Percentiles rank a stretch among this genome's conserved stretches.
phyloP scores from a whole-genome alignment of 2,329 filamentous ascomycete genomes.

The Ophioceras dolichostomum region DNA sequence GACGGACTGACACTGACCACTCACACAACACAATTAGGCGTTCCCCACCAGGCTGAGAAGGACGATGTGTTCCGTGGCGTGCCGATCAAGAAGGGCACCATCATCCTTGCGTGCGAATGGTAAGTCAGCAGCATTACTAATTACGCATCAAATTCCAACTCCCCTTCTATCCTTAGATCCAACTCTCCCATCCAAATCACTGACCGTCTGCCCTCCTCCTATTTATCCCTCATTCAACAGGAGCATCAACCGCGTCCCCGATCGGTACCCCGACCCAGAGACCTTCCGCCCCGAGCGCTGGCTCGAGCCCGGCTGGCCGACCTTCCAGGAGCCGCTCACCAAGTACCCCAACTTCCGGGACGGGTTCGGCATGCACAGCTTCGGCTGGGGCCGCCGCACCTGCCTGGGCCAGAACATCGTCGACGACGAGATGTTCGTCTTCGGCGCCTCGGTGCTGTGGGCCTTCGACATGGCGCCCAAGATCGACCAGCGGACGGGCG shows the following conservation, averaged over 20 bases:
- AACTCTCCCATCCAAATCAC: neutral
- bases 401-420: constrained; percentile 52
- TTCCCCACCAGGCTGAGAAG: constrained; percentile 34
- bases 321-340: constrained; percentile 51
- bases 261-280: constrained; percentile 51
- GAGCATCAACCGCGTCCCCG: constrained; percentile 44
- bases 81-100: constrained; percentile 32
- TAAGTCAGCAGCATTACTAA: constrained; percentile 18
- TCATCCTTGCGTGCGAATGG: constrained; percentile 38
- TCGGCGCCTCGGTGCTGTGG: constrained; percentile 34
- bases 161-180: no score
- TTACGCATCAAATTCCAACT: no score
- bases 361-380: constrained; percentile 45
- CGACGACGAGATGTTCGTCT: constrained; percentile 44
- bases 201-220: neutral
- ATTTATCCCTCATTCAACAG: constrained; percentile 16
- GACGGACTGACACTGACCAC: no score
- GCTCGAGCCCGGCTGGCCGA: constrained; percentile 49
- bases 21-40: constrained; percentile 20
- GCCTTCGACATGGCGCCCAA: constrained; percentile 30
- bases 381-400: constrained; percentile 50
- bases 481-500: constrained; percentile 27
- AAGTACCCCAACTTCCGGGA: constrained; percentile 50
- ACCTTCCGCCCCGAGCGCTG: constrained; percentile 50
- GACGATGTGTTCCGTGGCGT: constrained; percentile 34